A percentile compares a stretch with the other conserved stretches of the same genome.
Conservation (phyloP, 768 basidiomycete species). For the Asterophora parasitica region DNA sequence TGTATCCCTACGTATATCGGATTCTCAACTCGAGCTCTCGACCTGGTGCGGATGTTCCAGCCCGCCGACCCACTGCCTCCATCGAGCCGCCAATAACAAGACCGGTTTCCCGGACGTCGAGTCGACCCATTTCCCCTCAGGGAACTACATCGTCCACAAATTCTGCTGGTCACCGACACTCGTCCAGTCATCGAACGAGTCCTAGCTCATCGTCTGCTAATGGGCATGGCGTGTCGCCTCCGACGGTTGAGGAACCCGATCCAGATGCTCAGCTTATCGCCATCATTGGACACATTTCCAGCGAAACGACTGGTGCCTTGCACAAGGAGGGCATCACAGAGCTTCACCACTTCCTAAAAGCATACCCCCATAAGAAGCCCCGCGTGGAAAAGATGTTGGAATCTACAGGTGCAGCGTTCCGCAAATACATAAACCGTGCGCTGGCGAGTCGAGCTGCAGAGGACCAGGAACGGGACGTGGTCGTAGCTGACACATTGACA, state of each 20-base stretch:
- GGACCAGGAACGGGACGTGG: slow-evolving; percentile 74
- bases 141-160: slow-evolving; percentile 47
- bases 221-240: slow-evolving; percentile 45
- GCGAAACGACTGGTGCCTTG: slow-evolving; percentile 82
- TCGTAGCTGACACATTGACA: slow-evolving; percentile 78
- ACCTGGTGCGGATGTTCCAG: slow-evolving; percentile 34
- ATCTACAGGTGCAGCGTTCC: slow-evolving; percentile 83
- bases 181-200: slow-evolving; percentile 64
- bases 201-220: slow-evolving; percentile 62
- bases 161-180: slow-evolving; percentile 48
- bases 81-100: slow-evolving; percentile 34
- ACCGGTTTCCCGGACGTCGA: slow-evolving; percentile 55
- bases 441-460: slow-evolving; percentile 84
- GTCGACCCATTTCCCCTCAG: slow-evolving; percentile 69
- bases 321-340: slow-evolving; percentile 95
- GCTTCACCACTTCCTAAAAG: slow-evolving; percentile 89
- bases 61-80: slow-evolving; percentile 26
- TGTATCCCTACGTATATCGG: slow-evolving; percentile 92
- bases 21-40: slow-evolving; percentile 71
- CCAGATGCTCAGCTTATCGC: slow-evolving; percentile 78
- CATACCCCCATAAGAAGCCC: slow-evolving; percentile 77
- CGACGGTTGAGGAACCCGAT: slow-evolving; percentile 74
- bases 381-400: slow-evolving; percentile 87
- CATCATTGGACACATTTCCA: slow-evolving; percentile 84
- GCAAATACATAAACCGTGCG: slow-evolving; percentile 87